These are phyloP conservation scores for Penicillium riverlandense DNA, from an alignment of 495 filamentous ascomycete species.

Conservation along the genomic window DNA sequence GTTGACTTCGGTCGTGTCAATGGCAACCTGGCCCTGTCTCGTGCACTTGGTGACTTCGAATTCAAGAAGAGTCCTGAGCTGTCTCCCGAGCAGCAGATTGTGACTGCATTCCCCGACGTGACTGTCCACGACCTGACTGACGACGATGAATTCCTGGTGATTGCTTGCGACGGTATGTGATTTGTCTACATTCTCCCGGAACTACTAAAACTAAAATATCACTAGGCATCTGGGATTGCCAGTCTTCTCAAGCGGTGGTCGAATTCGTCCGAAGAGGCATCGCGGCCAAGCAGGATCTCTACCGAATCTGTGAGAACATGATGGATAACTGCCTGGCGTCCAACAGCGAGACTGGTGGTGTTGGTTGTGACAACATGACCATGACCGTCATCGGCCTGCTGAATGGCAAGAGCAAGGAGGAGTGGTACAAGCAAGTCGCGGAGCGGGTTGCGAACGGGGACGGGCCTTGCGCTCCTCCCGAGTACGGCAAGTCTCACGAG, in stretches of 20 bases:
- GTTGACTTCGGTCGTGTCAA: conserved; percentile 98
- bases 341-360: conserved; percentile 94
- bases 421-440: conserved; percentile 95
- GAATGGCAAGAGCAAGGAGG: conserved; percentile 83
- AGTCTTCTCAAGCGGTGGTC: conserved; percentile 93
- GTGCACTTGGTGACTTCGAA: conserved; percentile 97
- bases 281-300: conserved; percentile 86
- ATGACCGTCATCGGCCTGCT: conserved; percentile 89
- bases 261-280: conserved; percentile 96
- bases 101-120: conserved; percentile 93
- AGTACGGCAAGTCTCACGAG: conserved; percentile 86
- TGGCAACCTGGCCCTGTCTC: conserved; percentile 93
- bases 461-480: conserved; percentile 95
- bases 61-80: conserved; percentile 99
- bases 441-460: conserved; percentile 93
- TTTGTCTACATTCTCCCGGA: not conserved
- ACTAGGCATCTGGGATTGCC: conserved; percentile 97
- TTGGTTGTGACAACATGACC: conserved; percentile 99
- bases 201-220: not conserved
- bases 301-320: conserved; percentile 97
- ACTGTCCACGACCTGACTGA: conserved; percentile 80
- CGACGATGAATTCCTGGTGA: conserved; percentile 94
- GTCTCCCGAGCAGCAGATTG: conserved; percentile 93
- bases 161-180: conserved; percentile 88
- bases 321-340: conserved; percentile 99